Evolutionary conservation across 1,284 basidiomycete genomes (phyloP).

Genomic region (Melampsora larici-populina): DNA sequence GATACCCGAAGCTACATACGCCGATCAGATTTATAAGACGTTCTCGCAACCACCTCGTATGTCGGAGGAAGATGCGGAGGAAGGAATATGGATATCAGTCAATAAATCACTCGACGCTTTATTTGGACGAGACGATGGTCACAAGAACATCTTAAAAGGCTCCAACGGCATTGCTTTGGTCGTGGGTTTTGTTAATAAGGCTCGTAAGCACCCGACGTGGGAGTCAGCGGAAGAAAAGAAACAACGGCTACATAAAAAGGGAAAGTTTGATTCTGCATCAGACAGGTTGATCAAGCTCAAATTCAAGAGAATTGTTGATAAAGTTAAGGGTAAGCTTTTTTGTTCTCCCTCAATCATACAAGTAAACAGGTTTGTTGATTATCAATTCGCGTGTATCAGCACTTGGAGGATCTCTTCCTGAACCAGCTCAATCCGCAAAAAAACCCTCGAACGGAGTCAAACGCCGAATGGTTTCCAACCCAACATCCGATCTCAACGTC

Average conservation of each 20-base stretch:
- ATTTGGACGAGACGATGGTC: not conserved
- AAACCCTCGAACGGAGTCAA: too few relatives aligned
- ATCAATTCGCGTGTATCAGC: too few relatives aligned
- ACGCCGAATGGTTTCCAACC: too few relatives aligned
- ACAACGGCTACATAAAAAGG: not conserved
- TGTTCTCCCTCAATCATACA: too few relatives aligned
- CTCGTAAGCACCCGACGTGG: not conserved
- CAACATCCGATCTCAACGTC: too few relatives aligned
- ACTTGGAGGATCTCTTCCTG: too few relatives aligned
- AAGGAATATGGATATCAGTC: not conserved
- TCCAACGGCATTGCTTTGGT: not conserved
- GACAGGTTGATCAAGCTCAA: too few relatives aligned
- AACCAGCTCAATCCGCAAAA: too few relatives aligned
- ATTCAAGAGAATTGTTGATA: too few relatives aligned
- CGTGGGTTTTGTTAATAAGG: not conserved
- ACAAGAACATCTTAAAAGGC: not conserved
- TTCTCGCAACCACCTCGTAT: not conserved
- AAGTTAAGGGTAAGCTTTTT: too few relatives aligned
- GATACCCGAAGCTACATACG: not conserved
- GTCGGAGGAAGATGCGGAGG: not conserved
- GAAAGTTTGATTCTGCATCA: too few relatives aligned
- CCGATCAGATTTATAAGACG: not conserved
- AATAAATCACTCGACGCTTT: not conserved
- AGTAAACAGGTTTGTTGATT: too few relatives aligned
- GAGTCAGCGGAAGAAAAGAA: not conserved